Evolutionary conservation across 2,329 filamentous ascomycete genomes (phyloP).

Genomic region (Diaporthe sp.): DNA sequence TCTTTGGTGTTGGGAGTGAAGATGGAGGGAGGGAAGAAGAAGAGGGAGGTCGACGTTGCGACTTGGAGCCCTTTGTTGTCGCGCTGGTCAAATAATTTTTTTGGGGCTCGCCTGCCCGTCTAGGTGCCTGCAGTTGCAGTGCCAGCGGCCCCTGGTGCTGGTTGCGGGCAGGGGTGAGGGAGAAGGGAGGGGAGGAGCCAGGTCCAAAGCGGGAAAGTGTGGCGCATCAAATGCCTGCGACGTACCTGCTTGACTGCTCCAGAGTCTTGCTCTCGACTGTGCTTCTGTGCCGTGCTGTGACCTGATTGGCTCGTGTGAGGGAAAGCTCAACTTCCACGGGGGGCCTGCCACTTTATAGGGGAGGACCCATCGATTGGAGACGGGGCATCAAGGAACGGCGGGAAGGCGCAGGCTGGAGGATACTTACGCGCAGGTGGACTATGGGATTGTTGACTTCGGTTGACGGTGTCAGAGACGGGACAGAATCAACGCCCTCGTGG

Average conservation of each 20-base stretch:
- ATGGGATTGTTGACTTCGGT: neutral
- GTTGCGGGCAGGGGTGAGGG: conserved; percentile 36
- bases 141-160: conserved; percentile 28
- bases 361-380: neutral
- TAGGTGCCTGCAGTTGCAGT: conserved; percentile 34
- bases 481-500: neutral
- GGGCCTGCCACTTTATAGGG: conserved; percentile 13
- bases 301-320: conserved; percentile 25
- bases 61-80: conserved; percentile 45
- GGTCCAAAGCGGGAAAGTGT: conserved; percentile 37
- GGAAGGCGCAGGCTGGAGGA: neutral
- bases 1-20: conserved; percentile 51
- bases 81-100: conserved; percentile 54
- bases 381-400: neutral
- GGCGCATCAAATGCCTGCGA: conserved; percentile 37
- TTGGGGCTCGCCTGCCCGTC: conserved; percentile 38
- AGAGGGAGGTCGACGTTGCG: conserved; percentile 48
- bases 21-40: conserved; percentile 49
- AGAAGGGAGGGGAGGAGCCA: conserved; percentile 33
- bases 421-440: neutral
- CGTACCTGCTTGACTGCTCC: conserved; percentile 39
- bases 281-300: neutral
- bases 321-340: conserved; percentile 26
- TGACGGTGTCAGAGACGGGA: neutral
- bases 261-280: neutral